Conservation (phyloP, 495 filamentous ascomycete genomes). For the Jackrogersella multiformis region DNA sequence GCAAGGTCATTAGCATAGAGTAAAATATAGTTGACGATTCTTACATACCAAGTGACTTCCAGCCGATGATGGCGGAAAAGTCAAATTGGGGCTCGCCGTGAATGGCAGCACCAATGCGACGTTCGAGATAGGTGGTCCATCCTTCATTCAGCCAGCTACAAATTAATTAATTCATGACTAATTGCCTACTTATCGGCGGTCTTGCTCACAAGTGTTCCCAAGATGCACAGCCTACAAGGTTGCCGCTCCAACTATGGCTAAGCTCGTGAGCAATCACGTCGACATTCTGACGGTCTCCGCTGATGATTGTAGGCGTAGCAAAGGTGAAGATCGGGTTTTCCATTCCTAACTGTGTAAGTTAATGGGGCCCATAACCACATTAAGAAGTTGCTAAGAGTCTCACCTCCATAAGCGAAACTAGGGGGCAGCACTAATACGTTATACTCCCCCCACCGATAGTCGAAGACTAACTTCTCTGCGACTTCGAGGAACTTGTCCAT, state of each 20-base stretch:
- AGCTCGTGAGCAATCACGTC: constrained; percentile 98
- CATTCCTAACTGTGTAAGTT: constrained; percentile 70
- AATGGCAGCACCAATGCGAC: constrained; percentile 71
- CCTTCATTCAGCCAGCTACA: constrained; percentile 89
- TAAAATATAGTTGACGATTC: constrained; percentile 13
- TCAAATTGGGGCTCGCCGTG: constrained; percentile 87
- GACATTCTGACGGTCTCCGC: constrained; percentile 90
- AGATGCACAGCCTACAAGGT: constrained; percentile 85
- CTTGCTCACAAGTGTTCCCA: constrained; percentile 87
- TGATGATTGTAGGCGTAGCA: constrained; percentile 91
- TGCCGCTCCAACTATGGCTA: constrained; percentile 91
- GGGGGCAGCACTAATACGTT: constrained; percentile 91
- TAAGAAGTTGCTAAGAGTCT: constrained; percentile 8
- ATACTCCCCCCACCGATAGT: constrained; percentile 93
- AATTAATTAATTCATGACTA: constrained; percentile 13
- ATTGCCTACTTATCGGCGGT: too few relatives aligned
- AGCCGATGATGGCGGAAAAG: constrained; percentile 92
- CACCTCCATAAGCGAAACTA: constrained; percentile 82
- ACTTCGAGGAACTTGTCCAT: constrained; percentile 90
- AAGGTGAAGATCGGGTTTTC: constrained; percentile 96
- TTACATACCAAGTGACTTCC: constrained; percentile 66
- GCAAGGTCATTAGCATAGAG: constrained; percentile 46
- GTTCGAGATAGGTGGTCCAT: constrained; percentile 94
- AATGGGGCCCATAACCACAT: neutral
- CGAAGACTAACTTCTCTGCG: constrained; percentile 87